phyloP scores from a whole-genome alignment of 768 basidiomycete genomes.

The Leucosporidium scottii region DNA sequence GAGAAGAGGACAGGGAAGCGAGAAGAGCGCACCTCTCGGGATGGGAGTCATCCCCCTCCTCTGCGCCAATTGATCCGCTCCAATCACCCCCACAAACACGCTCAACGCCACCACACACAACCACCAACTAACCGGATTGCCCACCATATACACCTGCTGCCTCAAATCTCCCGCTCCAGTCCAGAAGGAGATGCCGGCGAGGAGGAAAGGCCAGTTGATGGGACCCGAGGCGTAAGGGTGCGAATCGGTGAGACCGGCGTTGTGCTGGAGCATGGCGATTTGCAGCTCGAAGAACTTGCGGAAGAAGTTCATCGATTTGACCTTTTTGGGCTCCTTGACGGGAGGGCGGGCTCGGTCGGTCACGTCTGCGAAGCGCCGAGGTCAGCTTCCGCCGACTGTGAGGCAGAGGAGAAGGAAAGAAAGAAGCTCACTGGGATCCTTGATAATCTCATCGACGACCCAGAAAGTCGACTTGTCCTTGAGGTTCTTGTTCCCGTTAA shows the following conservation, averaged over 20 bases:
- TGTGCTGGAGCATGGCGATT: constrained; percentile 93
- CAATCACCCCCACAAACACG: constrained; percentile 80
- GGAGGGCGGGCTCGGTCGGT: constrained; percentile 14
- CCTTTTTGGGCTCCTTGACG: constrained; percentile 41
- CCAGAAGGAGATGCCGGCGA: constrained; percentile 98
- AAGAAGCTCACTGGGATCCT: constrained; percentile 57
- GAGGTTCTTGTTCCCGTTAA: constrained; percentile 93
- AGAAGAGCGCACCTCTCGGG: constrained; percentile 62
- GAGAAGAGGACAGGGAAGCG: neutral
- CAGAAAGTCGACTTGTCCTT: constrained; percentile 74
- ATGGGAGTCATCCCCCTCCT: constrained; percentile 78
- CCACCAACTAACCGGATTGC: constrained; percentile 94
- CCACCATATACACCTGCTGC: constrained; percentile 93
- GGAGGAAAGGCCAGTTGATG: constrained; percentile 95
- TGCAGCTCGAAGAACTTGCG: constrained; percentile 90
- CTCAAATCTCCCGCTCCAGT: constrained; percentile 67
- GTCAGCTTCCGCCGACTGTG: neutral
- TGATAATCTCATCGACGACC: constrained; percentile 77
- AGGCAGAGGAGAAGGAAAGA: neutral
- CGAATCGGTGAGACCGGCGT: constrained; percentile 93
- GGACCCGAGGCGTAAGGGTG: constrained; percentile 96
- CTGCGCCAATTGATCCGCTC: constrained; percentile 81
- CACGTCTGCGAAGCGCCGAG: constrained; percentile 32
- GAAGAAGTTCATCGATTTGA: constrained; percentile 84
- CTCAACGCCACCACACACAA: constrained; percentile 75